Base-by-base conservation (phyloP, 768 basidiomycete genomes). In the Boletellus emodensis region DNA sequence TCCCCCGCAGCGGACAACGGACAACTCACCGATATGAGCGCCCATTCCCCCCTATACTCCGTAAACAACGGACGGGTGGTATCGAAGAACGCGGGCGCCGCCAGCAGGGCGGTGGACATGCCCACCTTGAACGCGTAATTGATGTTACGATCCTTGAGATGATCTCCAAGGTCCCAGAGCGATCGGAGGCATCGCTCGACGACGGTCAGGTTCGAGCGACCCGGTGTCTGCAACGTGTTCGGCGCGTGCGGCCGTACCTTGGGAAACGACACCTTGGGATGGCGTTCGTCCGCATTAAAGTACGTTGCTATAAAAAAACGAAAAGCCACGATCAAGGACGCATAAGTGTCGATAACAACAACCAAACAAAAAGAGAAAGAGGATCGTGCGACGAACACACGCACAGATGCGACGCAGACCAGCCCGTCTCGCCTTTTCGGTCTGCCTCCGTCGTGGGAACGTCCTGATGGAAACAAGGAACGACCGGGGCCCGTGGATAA, bases 1-100 rank as follows among this genome's bases (percentile, higher is more conserved):
- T n/a, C 57, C 57, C 28, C 57, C 58, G 49, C 54, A 43, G 1
- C 3, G 33, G 32, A 41, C 28, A 20, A 20, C 20, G 20, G 28
- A 26, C 26, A 26, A 72, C 80, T 62, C 54, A 90, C 92, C 40
- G 94, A 94, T 46, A 98, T 90, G 61, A 99, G 71, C 1, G 93
- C 93, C 95, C 95, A 99, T 70, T 97, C 93, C 33, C 94, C 94
- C 59, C 84, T 80, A 59, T 87, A 93, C 41, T 84, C 79, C 38
- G 90, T 73, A 61, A 96, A 97, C 4, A 82, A 67, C 5, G 84
- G 85, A 22, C 94, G 75, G 1, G 89, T 94, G 15, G 67, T 54
- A 46, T 89, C 87, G 52, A 90, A 84, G 68, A 95, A 97, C 0
- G 94, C 94, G 2, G 94, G 94, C 0, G 87, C 77, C 0, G 94